Base-by-base conservation (phyloP, 176 grass and related monocot species). In the Musa acuminata region DNA sequence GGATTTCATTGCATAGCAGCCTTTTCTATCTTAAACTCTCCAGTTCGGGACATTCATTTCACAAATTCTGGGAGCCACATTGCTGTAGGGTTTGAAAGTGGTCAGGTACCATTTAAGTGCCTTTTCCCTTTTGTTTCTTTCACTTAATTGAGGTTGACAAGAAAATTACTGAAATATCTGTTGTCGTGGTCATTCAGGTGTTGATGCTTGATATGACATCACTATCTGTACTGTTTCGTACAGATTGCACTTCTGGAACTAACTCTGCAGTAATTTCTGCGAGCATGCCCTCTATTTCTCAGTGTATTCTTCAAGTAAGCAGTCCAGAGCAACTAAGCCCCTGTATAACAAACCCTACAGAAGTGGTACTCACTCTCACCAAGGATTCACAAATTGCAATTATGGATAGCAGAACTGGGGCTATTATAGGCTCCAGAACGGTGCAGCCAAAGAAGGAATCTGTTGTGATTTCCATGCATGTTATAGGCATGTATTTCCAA, bases 401-500 rank as follows among this genome's bases (percentile, higher is more conserved):
- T 81, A 58, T 91, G 55, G 85, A 93, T 69, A 79, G 72, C 25
- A 67, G 24, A 77, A 87, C 71, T 62, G 90, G 90, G 77, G 49
- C 69, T 75, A 71, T 80, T 52, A 77, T 88, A 81, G 85, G 87
- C 84, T 80, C 87, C 27, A 59, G 62, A 78, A 17, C 68, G 12
- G 72, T 93, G 81, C 82, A 87, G 77, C 81, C 84, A 78, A 96
- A 88, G 63, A 83, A 81, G 72, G 73, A 88, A 69, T 62, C 72
- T 22, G 73, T 74, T 82, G 82, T 82, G 59, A 74, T 90, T 90
- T 87, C 87, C 54, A 81, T 92, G 81, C 88, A 93, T 97, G 85
- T 89, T 77, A 83, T 92, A 90, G 93, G 93, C 81, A 97, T 90
- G 90, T 97, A 78, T 68, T 87, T 76, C 54, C 67, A 76, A 52